Conservation (phyloP, 306 rosid species). For the apple (Malus domestica) region DNA sequence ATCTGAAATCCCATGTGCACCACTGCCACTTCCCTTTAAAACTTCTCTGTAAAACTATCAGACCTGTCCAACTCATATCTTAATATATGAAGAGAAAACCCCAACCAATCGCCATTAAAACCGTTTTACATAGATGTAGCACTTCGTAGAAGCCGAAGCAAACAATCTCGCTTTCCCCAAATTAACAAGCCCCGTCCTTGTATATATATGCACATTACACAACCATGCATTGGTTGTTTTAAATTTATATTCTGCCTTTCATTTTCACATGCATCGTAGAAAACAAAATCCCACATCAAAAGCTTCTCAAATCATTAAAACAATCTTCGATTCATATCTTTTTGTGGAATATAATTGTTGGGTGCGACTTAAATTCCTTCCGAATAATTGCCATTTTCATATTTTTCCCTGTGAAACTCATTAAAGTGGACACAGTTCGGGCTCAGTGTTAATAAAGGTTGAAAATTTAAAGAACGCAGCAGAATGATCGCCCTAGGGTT, state of each 20-base stretch:
- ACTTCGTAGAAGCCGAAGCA: conserved; percentile 30
- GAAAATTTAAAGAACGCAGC: neutral
- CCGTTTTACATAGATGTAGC: conserved; percentile 31
- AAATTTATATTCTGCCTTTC: conserved; percentile 9
- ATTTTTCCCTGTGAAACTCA: conserved; percentile 22
- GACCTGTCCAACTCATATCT: conserved; percentile 55
- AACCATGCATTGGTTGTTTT: neutral
- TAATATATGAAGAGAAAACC: conserved; percentile 46
- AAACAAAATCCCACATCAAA: conserved; percentile 26
- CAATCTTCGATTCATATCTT: conserved; percentile 22
- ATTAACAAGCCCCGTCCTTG: neutral
- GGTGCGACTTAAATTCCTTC: conserved; percentile 26
- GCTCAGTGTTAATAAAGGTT: neutral
- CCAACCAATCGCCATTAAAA: conserved; percentile 43
- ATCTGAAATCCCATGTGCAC: conserved; percentile 61
- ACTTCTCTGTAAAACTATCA: conserved; percentile 20
- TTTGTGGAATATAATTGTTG: conserved; percentile 30
- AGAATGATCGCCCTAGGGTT: conserved; percentile 29
- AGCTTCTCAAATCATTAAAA: conserved; percentile 28
- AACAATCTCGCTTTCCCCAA: conserved; percentile 30
- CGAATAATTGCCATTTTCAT: conserved; percentile 12
- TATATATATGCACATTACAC: neutral
- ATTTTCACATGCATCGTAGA: conserved; percentile 41
- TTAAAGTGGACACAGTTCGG: conserved; percentile 5
- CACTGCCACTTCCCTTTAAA: conserved; percentile 37